phyloP scores from a whole-genome alignment of 345 rosid genomes.

The Tarenaya hassleriana region DNA sequence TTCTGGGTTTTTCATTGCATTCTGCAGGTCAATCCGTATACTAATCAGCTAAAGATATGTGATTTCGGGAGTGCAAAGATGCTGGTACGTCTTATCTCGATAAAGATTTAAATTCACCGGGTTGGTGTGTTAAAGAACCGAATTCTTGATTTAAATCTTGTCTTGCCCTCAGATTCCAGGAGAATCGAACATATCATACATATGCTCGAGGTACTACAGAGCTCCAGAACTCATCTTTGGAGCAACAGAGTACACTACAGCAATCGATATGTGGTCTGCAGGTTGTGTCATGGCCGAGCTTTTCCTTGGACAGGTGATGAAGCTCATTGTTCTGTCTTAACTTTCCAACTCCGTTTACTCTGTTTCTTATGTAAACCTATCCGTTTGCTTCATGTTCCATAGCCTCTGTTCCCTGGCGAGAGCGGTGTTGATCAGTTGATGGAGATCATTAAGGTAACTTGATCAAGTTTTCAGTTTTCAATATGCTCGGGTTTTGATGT shows the following conservation, averaged over 20 bases:
- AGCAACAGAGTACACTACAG: conserved; percentile 69
- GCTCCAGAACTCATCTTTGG: conserved; percentile 97
- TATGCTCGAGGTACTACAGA: conserved; percentile 91
- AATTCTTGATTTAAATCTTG: conserved; percentile 2
- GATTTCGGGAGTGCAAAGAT: conserved; percentile 95
- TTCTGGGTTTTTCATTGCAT: neutral
- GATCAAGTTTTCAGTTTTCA: too few relatives aligned
- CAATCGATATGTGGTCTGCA: conserved; percentile 91
- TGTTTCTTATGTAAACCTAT: neutral
- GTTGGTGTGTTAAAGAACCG: neutral
- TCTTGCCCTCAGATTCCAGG: conserved; percentile 66
- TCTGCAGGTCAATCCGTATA: conserved; percentile 66
- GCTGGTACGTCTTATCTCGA: conserved; percentile 43
- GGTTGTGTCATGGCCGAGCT: conserved; percentile 94
- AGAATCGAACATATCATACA: conserved; percentile 86
- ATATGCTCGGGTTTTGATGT: neutral
- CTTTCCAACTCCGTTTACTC: neutral
- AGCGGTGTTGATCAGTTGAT: conserved; percentile 88
- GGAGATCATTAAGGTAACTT: conserved; percentile 77
- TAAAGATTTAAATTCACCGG: neutral
- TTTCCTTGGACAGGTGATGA: conserved; percentile 77
- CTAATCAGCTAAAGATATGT: conserved; percentile 78
- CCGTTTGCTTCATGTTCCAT: conserved; percentile 24
- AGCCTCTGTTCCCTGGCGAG: conserved; percentile 91
- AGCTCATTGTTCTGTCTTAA: neutral